Base-by-base conservation (phyloP, 202 grass and related monocot species). In the Setaria italica region DNA sequence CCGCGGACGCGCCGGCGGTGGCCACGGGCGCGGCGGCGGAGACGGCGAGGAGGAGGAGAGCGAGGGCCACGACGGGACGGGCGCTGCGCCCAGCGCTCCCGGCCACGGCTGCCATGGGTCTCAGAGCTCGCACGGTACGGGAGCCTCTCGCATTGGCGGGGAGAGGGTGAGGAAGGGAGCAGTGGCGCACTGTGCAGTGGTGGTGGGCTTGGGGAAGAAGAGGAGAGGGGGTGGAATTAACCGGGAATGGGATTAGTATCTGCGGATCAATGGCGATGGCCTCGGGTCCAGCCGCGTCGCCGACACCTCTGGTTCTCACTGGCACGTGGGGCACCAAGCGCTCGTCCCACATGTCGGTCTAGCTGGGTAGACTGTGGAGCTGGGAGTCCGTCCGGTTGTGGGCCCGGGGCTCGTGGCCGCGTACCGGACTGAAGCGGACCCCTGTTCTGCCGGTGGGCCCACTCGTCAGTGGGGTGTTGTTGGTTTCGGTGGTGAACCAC, bases 81-180 rank as follows among this genome's bases (percentile, higher is more conserved):
- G 51, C 12, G 12, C 62, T 1, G 11, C 0, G 54, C 3, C 51
- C 12, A 6, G 59, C 5, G 11, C 2, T 67, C 20, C 30, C 5
- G 30, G 59, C 49, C 6, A 34, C 42, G 33, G 43, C 34, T 12
- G 39, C 85, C 89, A 91, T 91, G 76, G 76, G 2, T 76, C 14
- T 83, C 68, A 90, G 35, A 9, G 84, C 69, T 80, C 43, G 50
- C 32, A 6, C 72, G 25, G 21, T 21, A 14, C 29, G 4, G 11
- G 37, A 86, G 82, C 71, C 83, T 71, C 6, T 43, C 63, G 73
- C 90, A 89, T 80, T 90, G 62, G 35, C 19, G 58, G 6, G 13
- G 25, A 13, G 66, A 2, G 56, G 14, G 76, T 21, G 39, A 13
- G 60, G 32, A 21, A 35, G 30, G 16, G 17, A 55, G 16, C 15